Evolutionary conservation across 176 grass and related monocot species (phyloP), one percentile per base, ranked within the genome.

Genomic region (Oryza nivara): DNA sequence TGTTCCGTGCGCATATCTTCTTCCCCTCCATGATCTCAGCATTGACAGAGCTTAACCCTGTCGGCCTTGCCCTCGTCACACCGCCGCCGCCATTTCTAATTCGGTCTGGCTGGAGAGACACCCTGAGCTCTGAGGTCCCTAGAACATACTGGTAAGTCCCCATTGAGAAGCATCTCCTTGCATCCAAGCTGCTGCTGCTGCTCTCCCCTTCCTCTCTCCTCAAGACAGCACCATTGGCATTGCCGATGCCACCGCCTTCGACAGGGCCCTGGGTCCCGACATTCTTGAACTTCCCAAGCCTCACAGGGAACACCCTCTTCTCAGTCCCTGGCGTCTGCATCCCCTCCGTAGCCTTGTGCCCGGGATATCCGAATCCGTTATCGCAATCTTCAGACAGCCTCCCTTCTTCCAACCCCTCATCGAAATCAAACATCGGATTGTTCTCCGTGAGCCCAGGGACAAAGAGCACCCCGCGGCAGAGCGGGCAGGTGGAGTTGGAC

Each of bases 401-500:
- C 0, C 86, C 77, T 76, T 95, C 92, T 70, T 95, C 91, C 15
- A 82, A 49, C n/a, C 76, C 16, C 51, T 93, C 82, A 12, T 79
- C 88, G 11, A 95, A 95, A 86, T 83, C 83, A 11, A 92, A 93
- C 48, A 90, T 90, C 3, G 85, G 52, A 61, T 64, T 83, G 28
- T 90, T 84, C 10, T 98, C 92, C 4, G 85, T 75, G 7, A 84
- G 51, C 0, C 86, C 89, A 0, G 84, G 86, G 19, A 61, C 75
- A 35, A 88, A 98, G 83, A 93, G 92, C 80, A 80, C 82, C 49
- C 88, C 92, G 46, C 95, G 78, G 78, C 95, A 98, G 65, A 98
- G 90, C 40, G 95, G 95, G 76, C 95, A 98, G 17, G 95, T 95
- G 1, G 92, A 98, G 79, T 98, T 98, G 92, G 92, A 98, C 49